Evolutionary conservation across 129 eudicot genomes (phyloP).

Genomic region (Flaveria brownii): DNA sequence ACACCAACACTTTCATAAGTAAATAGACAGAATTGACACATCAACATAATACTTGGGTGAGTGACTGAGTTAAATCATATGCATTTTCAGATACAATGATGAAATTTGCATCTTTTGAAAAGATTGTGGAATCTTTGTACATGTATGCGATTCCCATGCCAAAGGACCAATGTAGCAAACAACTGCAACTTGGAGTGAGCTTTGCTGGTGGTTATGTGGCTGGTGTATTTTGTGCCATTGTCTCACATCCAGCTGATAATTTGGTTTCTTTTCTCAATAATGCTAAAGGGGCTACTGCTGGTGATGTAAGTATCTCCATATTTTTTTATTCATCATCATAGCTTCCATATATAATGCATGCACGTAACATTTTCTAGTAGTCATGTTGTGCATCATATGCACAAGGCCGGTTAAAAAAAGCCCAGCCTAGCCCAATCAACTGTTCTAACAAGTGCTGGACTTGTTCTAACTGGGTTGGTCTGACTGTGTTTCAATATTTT

Average conservation of each 20-base stretch:
- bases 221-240: conserved; percentile 88
- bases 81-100: conserved; percentile 78
- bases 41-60: not conserved
- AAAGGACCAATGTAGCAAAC: conserved; percentile 78
- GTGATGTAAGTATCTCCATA: conserved; percentile 62
- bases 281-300: conserved; percentile 85
- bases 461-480: not conserved
- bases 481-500: not conserved
- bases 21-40: not conserved
- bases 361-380: too few species aligned
- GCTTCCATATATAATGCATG: not conserved
- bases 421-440: too few species aligned
- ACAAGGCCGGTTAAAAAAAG: too few species aligned
- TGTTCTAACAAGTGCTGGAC: not conserved
- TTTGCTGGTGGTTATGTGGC: conserved; percentile 94
- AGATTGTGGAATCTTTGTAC: conserved; percentile 76
- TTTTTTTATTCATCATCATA: not conserved
- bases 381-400: too few species aligned
- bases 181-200: conserved; percentile 83
- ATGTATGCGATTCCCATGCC: conserved; percentile 77
- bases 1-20: not conserved
- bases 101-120: conserved; percentile 92
- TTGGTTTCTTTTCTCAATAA: conserved; percentile 92
- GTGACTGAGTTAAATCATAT: not conserved
- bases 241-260: conserved; percentile 94